phyloP scores from a whole-genome alignment of 1,139 yeast species.

The Saccharomyces hybrid region DNA sequence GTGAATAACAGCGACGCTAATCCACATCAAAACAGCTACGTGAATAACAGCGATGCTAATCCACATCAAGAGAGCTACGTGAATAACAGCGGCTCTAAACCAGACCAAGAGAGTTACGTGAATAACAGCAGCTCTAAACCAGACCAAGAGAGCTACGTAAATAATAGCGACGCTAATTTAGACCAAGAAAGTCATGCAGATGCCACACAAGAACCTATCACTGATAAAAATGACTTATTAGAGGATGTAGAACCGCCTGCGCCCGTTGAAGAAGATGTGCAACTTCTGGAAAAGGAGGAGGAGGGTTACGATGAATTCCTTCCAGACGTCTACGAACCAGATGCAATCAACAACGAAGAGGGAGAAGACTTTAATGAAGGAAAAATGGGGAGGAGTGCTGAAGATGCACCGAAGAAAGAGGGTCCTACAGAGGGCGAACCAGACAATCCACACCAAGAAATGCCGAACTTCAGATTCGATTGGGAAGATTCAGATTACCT shows the following conservation, averaged over 20 bases:
- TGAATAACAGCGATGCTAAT: background rate
- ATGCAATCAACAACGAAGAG: background rate
- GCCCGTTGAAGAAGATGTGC: background rate
- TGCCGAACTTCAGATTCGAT: slow-evolving; percentile 12
- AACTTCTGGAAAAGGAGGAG: background rate
- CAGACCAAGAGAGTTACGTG: too few species aligned
- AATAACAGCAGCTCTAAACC: too few species aligned
- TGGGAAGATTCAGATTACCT: slow-evolving; percentile 19
- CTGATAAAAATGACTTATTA: background rate
- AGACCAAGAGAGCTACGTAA: too few species aligned
- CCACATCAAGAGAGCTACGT: too few species aligned
- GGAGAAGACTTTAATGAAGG: background rate
- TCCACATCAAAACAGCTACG: too few species aligned
- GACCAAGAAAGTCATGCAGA: background rate
- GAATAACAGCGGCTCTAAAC: too few species aligned
- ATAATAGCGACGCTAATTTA: background rate
- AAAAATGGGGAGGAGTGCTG: background rate
- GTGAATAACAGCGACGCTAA: background rate
- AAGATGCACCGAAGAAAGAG: background rate
- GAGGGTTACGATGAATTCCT: background rate
- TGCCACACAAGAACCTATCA: background rate
- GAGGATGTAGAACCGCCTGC: background rate
- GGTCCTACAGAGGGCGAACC: background rate
- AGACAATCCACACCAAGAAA: background rate
- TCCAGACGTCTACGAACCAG: background rate